Evolutionary conservation across 768 basidiomycete species (phyloP).

Genomic region (Leccinum subtestaceum): DNA sequence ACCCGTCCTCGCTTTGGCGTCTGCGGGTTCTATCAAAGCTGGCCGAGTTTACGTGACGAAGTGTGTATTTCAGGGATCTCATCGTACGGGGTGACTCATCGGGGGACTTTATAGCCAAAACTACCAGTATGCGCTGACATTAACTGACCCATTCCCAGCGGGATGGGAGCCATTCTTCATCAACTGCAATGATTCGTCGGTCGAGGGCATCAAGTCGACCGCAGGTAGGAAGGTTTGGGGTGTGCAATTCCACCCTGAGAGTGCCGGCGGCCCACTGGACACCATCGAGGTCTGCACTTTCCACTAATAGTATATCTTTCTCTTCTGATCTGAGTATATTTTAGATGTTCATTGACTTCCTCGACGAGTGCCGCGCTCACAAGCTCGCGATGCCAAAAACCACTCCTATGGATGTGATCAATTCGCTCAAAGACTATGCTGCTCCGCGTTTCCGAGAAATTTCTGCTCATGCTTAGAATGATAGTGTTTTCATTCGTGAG

Average conservation of each 20-base stretch:
- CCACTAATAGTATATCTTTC: too few relatives aligned
- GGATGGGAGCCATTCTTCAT: conserved; percentile 99
- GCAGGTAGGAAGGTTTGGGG: conserved; percentile 89
- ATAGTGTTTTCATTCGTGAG: neutral
- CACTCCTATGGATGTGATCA: conserved; percentile 1
- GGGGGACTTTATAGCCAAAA: conserved; percentile 65
- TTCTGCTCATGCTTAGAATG: conserved; percentile 30
- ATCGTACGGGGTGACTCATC: neutral
- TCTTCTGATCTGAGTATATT: too few relatives aligned
- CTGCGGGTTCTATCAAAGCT: conserved; percentile 88
- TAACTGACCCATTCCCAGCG: conserved; percentile 91
- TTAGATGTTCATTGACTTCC: too few relatives aligned
- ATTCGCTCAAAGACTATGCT: conserved; percentile 2
- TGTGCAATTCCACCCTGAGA: conserved; percentile 99
- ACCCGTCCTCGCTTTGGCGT: conserved; percentile 92
- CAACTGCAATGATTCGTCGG: conserved; percentile 98
- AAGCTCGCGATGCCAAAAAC: neutral
- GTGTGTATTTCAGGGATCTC: conserved; percentile 35
- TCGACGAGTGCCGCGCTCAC: too few relatives aligned
- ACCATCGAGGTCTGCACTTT: conserved; percentile 37
- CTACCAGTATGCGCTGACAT: conserved; percentile 92
- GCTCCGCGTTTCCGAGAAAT: conserved; percentile 20
- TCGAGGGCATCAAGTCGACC: conserved; percentile 98
- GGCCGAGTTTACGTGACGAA: conserved; percentile 97
- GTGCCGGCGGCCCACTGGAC: conserved; percentile 96